A percentile compares a stretch with the other conserved stretches of the same genome.
Conservation (phyloP, 768 basidiomycete species). For the Russula lepida region DNA sequence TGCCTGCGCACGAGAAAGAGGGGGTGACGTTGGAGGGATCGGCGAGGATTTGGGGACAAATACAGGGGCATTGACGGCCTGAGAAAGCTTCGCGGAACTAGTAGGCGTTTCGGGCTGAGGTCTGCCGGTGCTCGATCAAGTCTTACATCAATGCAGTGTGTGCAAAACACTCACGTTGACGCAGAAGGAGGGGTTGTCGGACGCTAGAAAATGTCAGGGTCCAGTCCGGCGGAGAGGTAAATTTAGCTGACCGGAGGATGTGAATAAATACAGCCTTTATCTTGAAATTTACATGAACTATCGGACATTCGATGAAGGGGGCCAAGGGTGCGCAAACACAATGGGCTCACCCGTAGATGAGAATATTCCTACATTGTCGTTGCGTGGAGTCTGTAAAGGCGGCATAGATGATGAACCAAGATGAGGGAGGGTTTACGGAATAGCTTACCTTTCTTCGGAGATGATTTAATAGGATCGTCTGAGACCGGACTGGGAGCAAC, state of each 20-base stretch:
- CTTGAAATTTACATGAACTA: slow-evolving; percentile 79
- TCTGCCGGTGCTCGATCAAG: slow-evolving; percentile 1
- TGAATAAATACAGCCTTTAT: slow-evolving; percentile 77
- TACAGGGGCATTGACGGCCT: slow-evolving; percentile 76
- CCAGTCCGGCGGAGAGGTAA: background rate
- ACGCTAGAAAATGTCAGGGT: slow-evolving; percentile 8
- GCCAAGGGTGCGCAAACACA: background rate
- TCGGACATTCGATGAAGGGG: slow-evolving; percentile 2
- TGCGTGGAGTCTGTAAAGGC: slow-evolving; percentile 49
- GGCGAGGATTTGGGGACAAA: slow-evolving; percentile 63
- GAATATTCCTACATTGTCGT: slow-evolving; percentile 82
- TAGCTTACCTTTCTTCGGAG: slow-evolving; percentile 39
- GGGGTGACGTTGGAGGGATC: slow-evolving; percentile 23
- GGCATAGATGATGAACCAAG: slow-evolving; percentile 16
- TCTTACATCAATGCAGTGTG: background rate
- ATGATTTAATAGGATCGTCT: slow-evolving; percentile 37
- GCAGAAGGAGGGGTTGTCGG: slow-evolving; percentile 18
- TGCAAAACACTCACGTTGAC: slow-evolving; percentile 14
- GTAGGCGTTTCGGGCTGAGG: slow-evolving; percentile 21
- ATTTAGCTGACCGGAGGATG: slow-evolving; percentile 58
- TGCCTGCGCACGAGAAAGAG: slow-evolving; percentile 20
- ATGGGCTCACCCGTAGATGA: slow-evolving; percentile 72
- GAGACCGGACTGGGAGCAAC: slow-evolving; percentile 45
- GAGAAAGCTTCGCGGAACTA: slow-evolving; percentile 35
- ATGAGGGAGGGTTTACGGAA: slow-evolving; percentile 1